A percentile compares a stretch with the other conserved stretches of the same genome.
These are phyloP conservation scores for Euryodendron excelsum DNA, from an alignment of 148 eudicot genomes.

Conservation along the genomic window DNA sequence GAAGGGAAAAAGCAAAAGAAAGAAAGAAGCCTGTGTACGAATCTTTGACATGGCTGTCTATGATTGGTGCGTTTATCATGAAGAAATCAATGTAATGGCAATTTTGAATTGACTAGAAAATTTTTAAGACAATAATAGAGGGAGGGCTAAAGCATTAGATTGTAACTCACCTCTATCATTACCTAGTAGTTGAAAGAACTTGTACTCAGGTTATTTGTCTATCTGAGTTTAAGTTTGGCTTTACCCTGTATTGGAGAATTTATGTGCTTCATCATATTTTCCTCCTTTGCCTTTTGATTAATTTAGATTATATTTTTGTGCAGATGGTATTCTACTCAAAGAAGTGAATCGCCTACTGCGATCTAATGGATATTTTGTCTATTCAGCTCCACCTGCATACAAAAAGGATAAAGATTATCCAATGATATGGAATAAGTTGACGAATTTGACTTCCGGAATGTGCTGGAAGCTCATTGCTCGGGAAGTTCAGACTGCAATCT, in stretches of 20 bases:
- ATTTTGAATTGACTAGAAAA: not conserved
- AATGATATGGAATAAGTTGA: slow-evolving; percentile 76
- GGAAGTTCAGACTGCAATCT: slow-evolving; percentile 94
- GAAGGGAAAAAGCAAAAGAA: not conserved
- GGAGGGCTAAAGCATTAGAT: not conserved
- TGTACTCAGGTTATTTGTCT: not conserved
- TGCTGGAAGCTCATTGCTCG: slow-evolving; percentile 91
- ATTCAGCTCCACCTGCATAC: slow-evolving; percentile 97
- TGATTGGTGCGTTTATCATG: not conserved
- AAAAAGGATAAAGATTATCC: slow-evolving; percentile 92
- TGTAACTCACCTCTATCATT: not conserved
- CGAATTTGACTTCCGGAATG: slow-evolving; percentile 72
- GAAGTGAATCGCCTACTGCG: slow-evolving; percentile 84
- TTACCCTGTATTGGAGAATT: not conserved
- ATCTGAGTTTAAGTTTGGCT: not conserved
- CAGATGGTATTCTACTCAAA: slow-evolving; percentile 85
- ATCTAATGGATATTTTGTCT: slow-evolving; percentile 87
- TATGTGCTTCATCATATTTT: not conserved
- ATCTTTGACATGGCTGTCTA: not conserved
- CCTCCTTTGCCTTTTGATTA: not conserved
- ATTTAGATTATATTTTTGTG: slow-evolving; percentile 3
- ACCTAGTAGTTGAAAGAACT: not conserved
- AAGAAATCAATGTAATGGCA: not conserved
- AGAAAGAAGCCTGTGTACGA: not conserved
- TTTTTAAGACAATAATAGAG: not conserved